Evolutionary conservation across 805 yeast species (phyloP).

Genomic region (Candida ponderosae): DNA sequence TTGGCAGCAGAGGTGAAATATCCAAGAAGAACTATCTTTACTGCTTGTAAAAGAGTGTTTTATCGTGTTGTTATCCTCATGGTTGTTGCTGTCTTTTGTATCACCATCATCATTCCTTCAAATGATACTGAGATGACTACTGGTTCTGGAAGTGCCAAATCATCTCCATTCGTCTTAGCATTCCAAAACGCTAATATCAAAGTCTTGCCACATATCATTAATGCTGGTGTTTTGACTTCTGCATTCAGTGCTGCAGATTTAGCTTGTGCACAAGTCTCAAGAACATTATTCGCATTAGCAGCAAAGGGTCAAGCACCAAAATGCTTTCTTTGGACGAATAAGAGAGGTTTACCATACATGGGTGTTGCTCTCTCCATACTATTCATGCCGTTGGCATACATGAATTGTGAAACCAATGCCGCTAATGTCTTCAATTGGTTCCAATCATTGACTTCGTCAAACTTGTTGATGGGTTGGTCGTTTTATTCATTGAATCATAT

Average conservation of each 20-base stretch:
- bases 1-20: conserved; percentile 29
- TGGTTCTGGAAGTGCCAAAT: conserved; percentile 23
- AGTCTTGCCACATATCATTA: conserved; percentile 28
- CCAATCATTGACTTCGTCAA: conserved; percentile 23
- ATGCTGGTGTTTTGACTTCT: conserved; percentile 31
- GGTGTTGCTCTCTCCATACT: conserved; percentile 18
- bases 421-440: conserved; percentile 27
- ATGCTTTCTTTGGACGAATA: conserved; percentile 24
- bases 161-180: conserved; percentile 35
- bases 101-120: conserved; percentile 27
- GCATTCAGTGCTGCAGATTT: conserved; percentile 32
- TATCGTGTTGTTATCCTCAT: conserved; percentile 24
- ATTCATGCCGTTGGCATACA: conserved; percentile 30
- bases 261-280: conserved; percentile 21
- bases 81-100: conserved; percentile 23
- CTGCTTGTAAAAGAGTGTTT: conserved; percentile 24
- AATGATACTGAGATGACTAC: conserved; percentile 21
- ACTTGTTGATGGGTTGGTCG: conserved; percentile 23
- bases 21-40: conserved; percentile 25
- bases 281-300: conserved; percentile 30
- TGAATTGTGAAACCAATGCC: conserved; percentile 20
- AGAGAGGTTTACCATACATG: conserved; percentile 26
- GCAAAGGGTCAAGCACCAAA: conserved; percentile 30
- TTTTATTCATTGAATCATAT: conserved; percentile 23
- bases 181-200: conserved; percentile 38